Percentiles rank a stretch among this genome's conserved stretches.
These are phyloP conservation scores for Heritiera littoralis DNA, from an alignment of 345 rosid genomes.

Conservation along the genomic window DNA sequence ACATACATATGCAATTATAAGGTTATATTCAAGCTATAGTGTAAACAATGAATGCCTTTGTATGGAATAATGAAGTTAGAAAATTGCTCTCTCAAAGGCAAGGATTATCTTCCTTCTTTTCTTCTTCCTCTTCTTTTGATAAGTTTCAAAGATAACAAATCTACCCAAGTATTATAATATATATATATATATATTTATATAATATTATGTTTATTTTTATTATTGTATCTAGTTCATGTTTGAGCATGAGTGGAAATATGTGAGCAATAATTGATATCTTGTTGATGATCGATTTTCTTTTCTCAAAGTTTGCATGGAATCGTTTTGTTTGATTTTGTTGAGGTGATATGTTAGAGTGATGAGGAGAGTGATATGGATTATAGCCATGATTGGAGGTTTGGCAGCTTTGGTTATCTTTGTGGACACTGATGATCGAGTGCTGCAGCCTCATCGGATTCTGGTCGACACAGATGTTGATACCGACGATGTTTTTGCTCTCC, in stretches of 20 bases:
- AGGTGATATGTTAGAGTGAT: not conserved
- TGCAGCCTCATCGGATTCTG: conserved; percentile 48
- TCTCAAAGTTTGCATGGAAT: not conserved
- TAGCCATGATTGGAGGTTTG: not conserved
- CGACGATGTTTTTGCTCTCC: conserved; percentile 77
- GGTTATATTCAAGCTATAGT: not conserved
- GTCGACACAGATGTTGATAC: conserved; percentile 85
- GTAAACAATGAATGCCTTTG: not conserved
- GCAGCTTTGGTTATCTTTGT: not conserved
- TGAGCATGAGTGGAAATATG: not conserved
- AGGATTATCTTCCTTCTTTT: not conserved
- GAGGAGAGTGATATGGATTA: not conserved
- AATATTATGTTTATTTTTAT: not conserved
- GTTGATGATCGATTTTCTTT: too few species aligned
- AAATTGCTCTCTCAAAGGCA: not conserved
- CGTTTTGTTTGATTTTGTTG: not conserved
- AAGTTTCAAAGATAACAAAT: not conserved
- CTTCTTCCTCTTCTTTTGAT: not conserved
- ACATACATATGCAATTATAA: not conserved
- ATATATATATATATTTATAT: not conserved
- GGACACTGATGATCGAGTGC: not conserved
- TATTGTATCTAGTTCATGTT: not conserved
- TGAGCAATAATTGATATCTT: too few species aligned
- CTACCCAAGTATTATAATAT: too few species aligned
- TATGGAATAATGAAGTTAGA: not conserved